Conservation (phyloP, 768 basidiomycete species). For the Pluteus cervinus region DNA sequence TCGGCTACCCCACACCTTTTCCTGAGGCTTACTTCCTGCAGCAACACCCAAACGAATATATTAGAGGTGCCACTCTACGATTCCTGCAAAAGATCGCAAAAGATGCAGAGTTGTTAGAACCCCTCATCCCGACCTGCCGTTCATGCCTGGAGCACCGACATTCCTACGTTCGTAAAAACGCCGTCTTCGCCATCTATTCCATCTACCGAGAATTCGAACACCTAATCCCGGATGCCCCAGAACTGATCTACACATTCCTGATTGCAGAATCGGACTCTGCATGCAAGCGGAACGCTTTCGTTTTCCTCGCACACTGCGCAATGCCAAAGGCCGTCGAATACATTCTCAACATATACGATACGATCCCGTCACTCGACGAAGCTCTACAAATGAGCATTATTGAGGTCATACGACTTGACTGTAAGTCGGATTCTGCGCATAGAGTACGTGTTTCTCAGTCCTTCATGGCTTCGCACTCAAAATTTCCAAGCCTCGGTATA, state of each 20-base stretch:
- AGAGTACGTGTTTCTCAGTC: constrained; percentile 46
- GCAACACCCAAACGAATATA: constrained; percentile 99
- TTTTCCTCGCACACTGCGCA: constrained; percentile 81
- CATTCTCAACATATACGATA: constrained; percentile 79
- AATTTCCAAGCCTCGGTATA: constrained; percentile 74
- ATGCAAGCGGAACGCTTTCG: constrained; percentile 96
- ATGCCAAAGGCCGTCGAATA: constrained; percentile 92
- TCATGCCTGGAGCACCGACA: constrained; percentile 96
- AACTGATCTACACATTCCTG: constrained; percentile 94
- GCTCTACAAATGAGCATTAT: constrained; percentile 93
- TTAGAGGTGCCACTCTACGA: constrained; percentile 94
- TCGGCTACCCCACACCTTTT: constrained; percentile 7
- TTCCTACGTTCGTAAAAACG: constrained; percentile 97
- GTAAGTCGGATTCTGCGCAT: constrained; percentile 77
- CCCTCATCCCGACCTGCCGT: constrained; percentile 89
- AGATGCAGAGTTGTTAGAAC: constrained; percentile 92
- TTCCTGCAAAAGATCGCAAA: constrained; percentile 94
- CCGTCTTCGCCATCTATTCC: constrained; percentile 91
- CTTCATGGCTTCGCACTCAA: constrained; percentile 6
- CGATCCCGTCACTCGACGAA: constrained; percentile 80
- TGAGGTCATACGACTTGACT: constrained; percentile 88
- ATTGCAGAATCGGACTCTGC: constrained; percentile 93
- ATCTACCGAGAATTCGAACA: constrained; percentile 94
- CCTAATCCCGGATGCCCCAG: constrained; percentile 94
- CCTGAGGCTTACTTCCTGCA: constrained; percentile 20